A percentile compares a stretch with the other conserved stretches of the same genome.
Conservation (phyloP, 371 early-diverging fungal genomes). For the Mucor velutinosus region DNA sequence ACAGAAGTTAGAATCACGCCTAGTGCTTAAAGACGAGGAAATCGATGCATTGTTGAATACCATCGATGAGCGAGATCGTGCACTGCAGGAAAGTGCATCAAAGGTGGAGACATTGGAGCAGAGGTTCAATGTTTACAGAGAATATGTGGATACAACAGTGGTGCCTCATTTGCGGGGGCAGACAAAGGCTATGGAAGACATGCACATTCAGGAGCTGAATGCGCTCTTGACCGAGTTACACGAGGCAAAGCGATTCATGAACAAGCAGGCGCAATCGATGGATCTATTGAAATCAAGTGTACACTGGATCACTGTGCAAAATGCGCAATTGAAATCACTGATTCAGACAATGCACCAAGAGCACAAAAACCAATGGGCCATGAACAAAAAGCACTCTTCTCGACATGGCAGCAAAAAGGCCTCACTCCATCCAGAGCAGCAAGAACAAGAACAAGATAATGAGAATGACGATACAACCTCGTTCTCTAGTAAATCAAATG, state of each 20-base stretch:
- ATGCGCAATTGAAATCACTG: conserved; percentile 16
- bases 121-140: conserved; percentile 27
- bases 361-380: neutral
- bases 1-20: conserved; percentile 3
- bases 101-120: conserved; percentile 4
- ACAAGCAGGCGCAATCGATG: conserved; percentile 35
- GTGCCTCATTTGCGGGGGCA: conserved; percentile 6
- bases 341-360: conserved; percentile 6
- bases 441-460: neutral
- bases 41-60: conserved; percentile 8
- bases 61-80: neutral
- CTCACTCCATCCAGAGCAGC: neutral
- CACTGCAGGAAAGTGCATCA: neutral
- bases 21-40: conserved; percentile 8
- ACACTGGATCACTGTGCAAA: conserved; percentile 40
- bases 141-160: conserved; percentile 10
- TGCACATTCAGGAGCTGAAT: conserved; percentile 19
- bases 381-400: neutral
- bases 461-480: conserved; percentile 2
- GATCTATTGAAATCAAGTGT: conserved; percentile 37
- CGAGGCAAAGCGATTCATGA: conserved; percentile 44
- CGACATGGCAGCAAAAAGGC: neutral
- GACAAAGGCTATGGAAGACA: neutral
- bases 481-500: conserved; percentile 8
- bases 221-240: conserved; percentile 26